Conservation (phyloP, 1,139 yeast genomes). For the Taphrina flavorubra region DNA sequence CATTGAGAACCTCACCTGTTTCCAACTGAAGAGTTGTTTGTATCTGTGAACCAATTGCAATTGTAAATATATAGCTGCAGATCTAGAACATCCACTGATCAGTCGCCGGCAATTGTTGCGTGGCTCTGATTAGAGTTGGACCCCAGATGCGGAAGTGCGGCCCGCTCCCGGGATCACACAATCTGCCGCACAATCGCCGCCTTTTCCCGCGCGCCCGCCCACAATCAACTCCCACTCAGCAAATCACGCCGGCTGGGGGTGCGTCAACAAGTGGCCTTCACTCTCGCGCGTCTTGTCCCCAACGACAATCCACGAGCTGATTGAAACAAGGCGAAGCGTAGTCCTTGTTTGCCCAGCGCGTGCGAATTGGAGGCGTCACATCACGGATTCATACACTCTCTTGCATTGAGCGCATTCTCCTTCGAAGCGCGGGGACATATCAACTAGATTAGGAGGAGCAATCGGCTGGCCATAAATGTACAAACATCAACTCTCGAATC, state of each 20-base stretch:
- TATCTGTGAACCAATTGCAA: too few species aligned
- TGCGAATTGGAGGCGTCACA: too few species aligned
- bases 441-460: neutral
- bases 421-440: neutral
- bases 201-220: neutral
- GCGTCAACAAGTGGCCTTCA: too few species aligned
- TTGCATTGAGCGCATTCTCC: neutral
- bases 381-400: too few species aligned
- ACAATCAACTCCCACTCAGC: neutral
- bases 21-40: too few species aligned
- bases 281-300: too few species aligned
- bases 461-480: slow-evolving; percentile 18
- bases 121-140: slow-evolving; percentile 10
- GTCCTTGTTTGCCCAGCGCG: too few species aligned
- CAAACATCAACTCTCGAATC: slow-evolving; percentile 19
- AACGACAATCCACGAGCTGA: too few species aligned
- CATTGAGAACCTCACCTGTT: too few species aligned
- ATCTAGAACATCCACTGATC: too few species aligned
- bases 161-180: neutral
- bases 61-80: too few species aligned
- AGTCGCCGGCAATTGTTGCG: neutral
- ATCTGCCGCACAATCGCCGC: slow-evolving; percentile 13
- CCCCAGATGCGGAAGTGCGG: neutral
- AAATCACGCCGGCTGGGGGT: neutral
- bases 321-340: too few species aligned